These are phyloP conservation scores for Phytophthora nicotianae DNA, from an alignment of 352 stramenopile species.

Conservation along the genomic window DNA sequence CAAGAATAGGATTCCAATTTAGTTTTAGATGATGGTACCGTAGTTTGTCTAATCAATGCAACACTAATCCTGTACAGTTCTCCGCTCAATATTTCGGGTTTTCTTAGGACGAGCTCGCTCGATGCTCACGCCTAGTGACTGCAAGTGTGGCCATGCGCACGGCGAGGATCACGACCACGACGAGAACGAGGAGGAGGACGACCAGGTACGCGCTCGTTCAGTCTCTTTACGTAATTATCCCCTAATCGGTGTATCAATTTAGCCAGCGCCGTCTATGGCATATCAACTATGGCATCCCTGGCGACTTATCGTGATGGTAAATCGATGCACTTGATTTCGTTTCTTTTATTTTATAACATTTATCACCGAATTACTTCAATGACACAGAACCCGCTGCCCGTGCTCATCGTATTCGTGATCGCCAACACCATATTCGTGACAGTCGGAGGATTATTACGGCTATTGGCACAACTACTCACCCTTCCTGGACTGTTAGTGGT, in stretches of 20 bases:
- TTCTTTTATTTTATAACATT: slow-evolving; percentile 11
- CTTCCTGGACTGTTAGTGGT: slow-evolving; percentile 56
- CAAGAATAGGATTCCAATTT: too few species aligned
- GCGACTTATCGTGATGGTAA: slow-evolving; percentile 63
- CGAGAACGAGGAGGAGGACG: slow-evolving; percentile 13
- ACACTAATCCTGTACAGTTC: slow-evolving; percentile 3
- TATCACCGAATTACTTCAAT: slow-evolving; percentile 1
- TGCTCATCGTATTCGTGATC: slow-evolving; percentile 55
- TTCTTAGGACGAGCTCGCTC: not conserved
- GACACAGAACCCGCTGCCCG: slow-evolving; percentile 61
- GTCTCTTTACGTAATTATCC: slow-evolving; percentile 3
- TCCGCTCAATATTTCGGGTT: slow-evolving; percentile 5
- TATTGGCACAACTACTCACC: slow-evolving; percentile 57
- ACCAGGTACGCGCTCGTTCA: slow-evolving; percentile 15
- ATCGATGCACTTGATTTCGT: not conserved
- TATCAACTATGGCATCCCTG: slow-evolving; percentile 79
- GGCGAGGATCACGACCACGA: slow-evolving; percentile 20
- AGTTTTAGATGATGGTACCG: slow-evolving; percentile 2
- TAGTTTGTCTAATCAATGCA: not conserved
- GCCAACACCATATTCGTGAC: slow-evolving; percentile 66
- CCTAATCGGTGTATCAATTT: slow-evolving; percentile 5
- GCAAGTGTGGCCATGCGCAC: slow-evolving; percentile 39
- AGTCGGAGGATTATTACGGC: slow-evolving; percentile 56
- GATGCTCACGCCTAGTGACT: slow-evolving; percentile 40
- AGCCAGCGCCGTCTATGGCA: slow-evolving; percentile 44